Evolutionary conservation across 129 eudicot species (phyloP).

Genomic region (Artemisia annua): DNA sequence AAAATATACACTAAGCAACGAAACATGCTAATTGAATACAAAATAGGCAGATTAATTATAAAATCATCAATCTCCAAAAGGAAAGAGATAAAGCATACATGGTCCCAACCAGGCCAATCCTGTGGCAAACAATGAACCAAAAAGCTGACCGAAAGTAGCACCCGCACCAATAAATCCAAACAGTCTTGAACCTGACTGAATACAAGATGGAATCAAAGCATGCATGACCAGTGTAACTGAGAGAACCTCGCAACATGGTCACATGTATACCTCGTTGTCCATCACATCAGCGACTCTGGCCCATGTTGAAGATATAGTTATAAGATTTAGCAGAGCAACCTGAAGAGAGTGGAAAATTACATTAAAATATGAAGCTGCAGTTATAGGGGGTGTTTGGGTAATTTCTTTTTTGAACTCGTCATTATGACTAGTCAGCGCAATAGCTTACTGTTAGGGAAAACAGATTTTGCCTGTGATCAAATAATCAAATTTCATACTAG

Average conservation of each 20-base stretch:
- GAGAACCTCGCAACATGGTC: constrained; percentile 10
- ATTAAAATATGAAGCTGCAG: neutral
- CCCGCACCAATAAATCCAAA: constrained; percentile 99
- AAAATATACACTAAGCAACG: neutral
- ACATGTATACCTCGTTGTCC: constrained; percentile 80
- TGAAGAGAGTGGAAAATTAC: constrained; percentile 29
- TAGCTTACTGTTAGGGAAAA: neutral
- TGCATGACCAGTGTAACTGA: constrained; percentile 12
- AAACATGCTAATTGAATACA: constrained; percentile 8
- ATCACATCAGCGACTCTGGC: constrained; percentile 95
- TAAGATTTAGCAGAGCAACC: constrained; percentile 91
- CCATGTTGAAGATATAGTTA: constrained; percentile 98
- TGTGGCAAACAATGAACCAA: constrained; percentile 92
- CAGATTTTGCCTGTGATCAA: neutral
- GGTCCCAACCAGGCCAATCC: constrained; percentile 99
- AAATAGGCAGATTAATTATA: neutral
- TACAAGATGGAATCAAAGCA: constrained; percentile 45
- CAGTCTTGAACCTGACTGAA: constrained; percentile 99
- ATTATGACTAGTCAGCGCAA: neutral
- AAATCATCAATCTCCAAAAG: neutral
- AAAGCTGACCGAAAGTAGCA: constrained; percentile 94
- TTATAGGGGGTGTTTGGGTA: neutral
- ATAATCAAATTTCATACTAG: neutral
- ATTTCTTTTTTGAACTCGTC: neutral
- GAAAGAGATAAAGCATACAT: constrained; percentile 50